A percentile compares a stretch with the other conserved stretches of the same genome.
These are phyloP conservation scores for Cubamyces lactineus DNA, from an alignment of 768 basidiomycete genomes.

Conservation along the genomic window DNA sequence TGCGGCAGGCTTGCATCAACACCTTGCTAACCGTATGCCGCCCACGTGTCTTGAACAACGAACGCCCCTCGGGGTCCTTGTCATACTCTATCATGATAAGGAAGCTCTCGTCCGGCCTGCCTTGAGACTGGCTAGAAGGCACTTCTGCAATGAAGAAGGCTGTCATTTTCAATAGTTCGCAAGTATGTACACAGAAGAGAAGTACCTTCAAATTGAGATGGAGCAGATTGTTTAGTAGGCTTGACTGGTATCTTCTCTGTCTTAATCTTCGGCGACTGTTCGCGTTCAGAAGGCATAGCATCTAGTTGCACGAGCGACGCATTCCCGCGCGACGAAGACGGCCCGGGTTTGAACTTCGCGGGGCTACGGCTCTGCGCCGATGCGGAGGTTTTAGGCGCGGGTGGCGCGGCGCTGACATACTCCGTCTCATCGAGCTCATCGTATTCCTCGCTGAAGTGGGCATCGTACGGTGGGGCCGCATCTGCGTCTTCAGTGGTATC, in stretches of 20 bases:
- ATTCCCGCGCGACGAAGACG: slow-evolving; percentile 1
- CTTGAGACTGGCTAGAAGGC: not conserved
- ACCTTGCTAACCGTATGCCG: slow-evolving; percentile 47
- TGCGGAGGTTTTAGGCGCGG: not conserved
- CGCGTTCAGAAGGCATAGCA: not conserved
- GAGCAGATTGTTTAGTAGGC: not conserved
- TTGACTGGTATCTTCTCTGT: slow-evolving; percentile 1
- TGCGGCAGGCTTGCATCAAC: slow-evolving; percentile 43
- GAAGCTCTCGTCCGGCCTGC: slow-evolving; percentile 24
- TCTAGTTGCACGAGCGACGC: slow-evolving; percentile 12
- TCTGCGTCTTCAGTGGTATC: not conserved
- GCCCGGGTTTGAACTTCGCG: not conserved
- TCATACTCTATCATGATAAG: slow-evolving; percentile 26
- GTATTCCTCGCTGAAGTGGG: not conserved
- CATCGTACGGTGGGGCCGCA: not conserved
- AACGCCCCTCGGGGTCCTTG: slow-evolving; percentile 23
- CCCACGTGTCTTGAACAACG: slow-evolving; percentile 47
- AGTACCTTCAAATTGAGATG: slow-evolving; percentile 1
- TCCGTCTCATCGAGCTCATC: slow-evolving; percentile 17
- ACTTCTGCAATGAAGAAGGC: not conserved
- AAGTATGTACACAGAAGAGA: not conserved
- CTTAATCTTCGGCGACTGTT: slow-evolving; percentile 14
- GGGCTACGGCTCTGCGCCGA: not conserved
- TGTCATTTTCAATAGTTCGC: not conserved
- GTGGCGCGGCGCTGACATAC: slow-evolving; percentile 1